Base-by-base conservation (phyloP, 179 eudicot genomes). In the Carnegiea gigantea region DNA sequence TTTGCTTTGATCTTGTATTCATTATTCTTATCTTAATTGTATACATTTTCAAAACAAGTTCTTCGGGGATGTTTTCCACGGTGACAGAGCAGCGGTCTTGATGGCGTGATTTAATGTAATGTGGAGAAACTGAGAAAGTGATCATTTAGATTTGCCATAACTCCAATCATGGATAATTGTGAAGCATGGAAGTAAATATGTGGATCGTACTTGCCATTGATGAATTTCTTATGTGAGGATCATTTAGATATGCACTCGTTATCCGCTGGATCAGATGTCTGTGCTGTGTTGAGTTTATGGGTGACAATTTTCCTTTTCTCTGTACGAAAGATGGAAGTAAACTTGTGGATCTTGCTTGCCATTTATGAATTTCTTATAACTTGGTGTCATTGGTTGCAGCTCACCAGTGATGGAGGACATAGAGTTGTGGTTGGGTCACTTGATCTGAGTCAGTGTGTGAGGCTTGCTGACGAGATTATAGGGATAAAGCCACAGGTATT, bases 401-500 rank as follows among this genome's bases (percentile, higher is more conserved):
- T 89, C 83, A 81, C 92, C 67, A 84, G 79, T 75, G 86, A 86
- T 68, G 94, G 89, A 82, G 95, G 88, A 87, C 87, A 85, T 71
- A 89, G 89, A 73, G 91, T 94, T 49, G 92, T 95, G 68, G 89
- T 95, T 44, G 98, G 94, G 64, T 89, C 92, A 62, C 94, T 95
- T 82, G 98, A 95, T 87, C 88, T 95, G 62, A 94, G 88, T 85
- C 98, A 92, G 82, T 94, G 99, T 80, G 14, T 90, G 70, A 89
- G 91, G 82, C 98, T 95, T 82, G 98, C 99, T 53, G 90, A 95
- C 85, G 99, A 95, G 84, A 82, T 95, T 76, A 78, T 88, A 48
- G 99, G 99, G 82, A 86, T 81, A 87, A 92, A 85, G 79, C 99
- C 99, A 26, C 85, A 88, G 98, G 99, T 95, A 90, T 30, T 12